Evolutionary conservation across 495 filamentous ascomycete genomes (phyloP).

Genomic region (Aspergillus cavernicola): DNA sequence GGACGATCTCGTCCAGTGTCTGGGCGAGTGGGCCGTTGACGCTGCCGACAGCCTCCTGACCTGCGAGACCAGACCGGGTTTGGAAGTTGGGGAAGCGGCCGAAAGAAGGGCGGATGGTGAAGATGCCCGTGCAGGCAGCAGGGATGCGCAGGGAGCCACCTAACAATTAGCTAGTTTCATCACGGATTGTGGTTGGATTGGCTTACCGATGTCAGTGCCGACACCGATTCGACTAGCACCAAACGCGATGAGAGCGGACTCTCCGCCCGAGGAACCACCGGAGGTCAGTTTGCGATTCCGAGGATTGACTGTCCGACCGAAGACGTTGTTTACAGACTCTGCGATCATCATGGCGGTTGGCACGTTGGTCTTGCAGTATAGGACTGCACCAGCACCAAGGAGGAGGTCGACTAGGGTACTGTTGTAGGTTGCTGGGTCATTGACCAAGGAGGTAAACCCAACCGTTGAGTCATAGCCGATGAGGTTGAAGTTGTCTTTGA

Average conservation of each 20-base stretch:
- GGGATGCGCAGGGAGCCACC: slow-evolving; percentile 9
- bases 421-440: slow-evolving; percentile 18
- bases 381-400: slow-evolving; percentile 6
- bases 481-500: slow-evolving; percentile 24
- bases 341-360: slow-evolving; percentile 14
- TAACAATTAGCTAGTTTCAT: no score
- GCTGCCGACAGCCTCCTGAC: slow-evolving; percentile 7
- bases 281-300: slow-evolving; percentile 4
- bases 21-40: slow-evolving; percentile 7
- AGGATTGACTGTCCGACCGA: slow-evolving; percentile 8
- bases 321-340: slow-evolving; percentile 9
- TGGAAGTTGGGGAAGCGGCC: slow-evolving; percentile 10
- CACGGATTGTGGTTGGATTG: no score
- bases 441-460: slow-evolving; percentile 20
- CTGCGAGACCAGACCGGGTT: slow-evolving; percentile 10
- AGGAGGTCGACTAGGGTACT: slow-evolving; percentile 15
- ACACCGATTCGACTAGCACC: slow-evolving; percentile 11
- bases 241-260: slow-evolving; percentile 7
- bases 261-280: slow-evolving; percentile 7
- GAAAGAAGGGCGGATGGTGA: slow-evolving; percentile 10
- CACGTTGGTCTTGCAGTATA: slow-evolving; percentile 18
- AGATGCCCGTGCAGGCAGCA: slow-evolving; percentile 11
- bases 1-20: slow-evolving; percentile 6
- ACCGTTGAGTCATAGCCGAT: slow-evolving; percentile 18
- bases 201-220: slow-evolving; percentile 11